Conservation (phyloP, 164 flowering plant species). For the Dillenia turbinata region DNA sequence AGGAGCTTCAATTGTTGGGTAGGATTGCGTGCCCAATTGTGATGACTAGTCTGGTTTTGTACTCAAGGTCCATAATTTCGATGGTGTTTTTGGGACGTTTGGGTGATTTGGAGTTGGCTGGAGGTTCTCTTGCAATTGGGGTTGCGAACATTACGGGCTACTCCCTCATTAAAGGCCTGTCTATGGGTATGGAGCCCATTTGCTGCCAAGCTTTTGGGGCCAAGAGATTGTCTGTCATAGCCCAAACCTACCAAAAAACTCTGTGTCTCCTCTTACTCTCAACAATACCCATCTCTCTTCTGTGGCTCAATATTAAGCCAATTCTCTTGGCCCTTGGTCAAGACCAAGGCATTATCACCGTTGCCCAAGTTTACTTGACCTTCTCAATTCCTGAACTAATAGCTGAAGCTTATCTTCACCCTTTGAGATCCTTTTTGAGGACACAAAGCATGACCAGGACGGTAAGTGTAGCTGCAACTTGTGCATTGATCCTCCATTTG, state of each 20-base stretch:
- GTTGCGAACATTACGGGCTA: constrained; percentile 53
- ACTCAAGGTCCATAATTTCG: constrained; percentile 39
- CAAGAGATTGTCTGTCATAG: constrained; percentile 39
- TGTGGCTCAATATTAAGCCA: constrained; percentile 56
- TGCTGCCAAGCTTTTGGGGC: constrained; percentile 70
- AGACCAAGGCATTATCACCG: constrained; percentile 29
- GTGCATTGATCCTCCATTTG: constrained; percentile 31
- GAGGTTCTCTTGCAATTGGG: constrained; percentile 47
- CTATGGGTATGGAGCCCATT: constrained; percentile 66
- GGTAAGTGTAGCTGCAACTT: constrained; percentile 23
- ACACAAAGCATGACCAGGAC: constrained; percentile 49
- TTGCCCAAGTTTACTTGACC: constrained; percentile 39
- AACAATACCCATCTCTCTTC: constrained; percentile 30
- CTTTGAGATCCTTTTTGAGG: constrained; percentile 41
- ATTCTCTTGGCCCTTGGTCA: constrained; percentile 44
- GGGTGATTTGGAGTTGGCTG: constrained; percentile 44
- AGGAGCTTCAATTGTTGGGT: constrained; percentile 32
- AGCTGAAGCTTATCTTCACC: constrained; percentile 37
- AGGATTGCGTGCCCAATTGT: constrained; percentile 43
- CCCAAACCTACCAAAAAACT: constrained; percentile 43
- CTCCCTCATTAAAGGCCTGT: constrained; percentile 50
- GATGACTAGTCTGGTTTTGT: constrained; percentile 30
- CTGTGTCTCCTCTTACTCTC: constrained; percentile 37
- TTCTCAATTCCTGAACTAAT: constrained; percentile 51
- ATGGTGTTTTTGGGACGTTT: constrained; percentile 50